Conservation (phyloP, 1,284 basidiomycete genomes). For the Stygiomarasmius scandens region DNA sequence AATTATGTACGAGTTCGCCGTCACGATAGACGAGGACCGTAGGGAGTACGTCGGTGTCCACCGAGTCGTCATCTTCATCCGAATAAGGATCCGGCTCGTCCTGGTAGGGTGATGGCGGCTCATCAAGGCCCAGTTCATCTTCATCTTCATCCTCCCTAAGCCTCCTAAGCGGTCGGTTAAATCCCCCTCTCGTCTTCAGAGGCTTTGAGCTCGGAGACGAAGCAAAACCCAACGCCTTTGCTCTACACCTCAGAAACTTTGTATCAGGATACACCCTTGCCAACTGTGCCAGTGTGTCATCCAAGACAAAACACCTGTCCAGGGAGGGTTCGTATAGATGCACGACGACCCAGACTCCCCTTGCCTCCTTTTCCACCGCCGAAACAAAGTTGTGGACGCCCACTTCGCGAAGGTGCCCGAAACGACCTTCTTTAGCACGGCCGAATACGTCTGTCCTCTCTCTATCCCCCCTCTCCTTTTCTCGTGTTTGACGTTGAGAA, state of each 20-base stretch:
- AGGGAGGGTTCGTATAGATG: conserved; percentile 85
- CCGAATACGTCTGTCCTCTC: conserved; percentile 47
- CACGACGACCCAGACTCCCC: conserved; percentile 74
- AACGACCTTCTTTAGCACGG: conserved; percentile 53
- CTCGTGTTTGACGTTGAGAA: no score
- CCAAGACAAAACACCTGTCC: conserved; percentile 72
- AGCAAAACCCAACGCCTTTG: conserved; percentile 78
- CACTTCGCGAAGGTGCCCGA: conserved; percentile 83
- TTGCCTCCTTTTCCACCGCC: conserved; percentile 76
- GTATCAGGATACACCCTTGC: conserved; percentile 72
- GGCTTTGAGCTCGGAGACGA: conserved; percentile 33
- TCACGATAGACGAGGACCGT: conserved; percentile 82
- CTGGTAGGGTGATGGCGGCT: no score
- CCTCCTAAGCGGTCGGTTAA: conserved; percentile 3
- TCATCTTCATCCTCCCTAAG: conserved; percentile 17
- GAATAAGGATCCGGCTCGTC: conserved; percentile 13
- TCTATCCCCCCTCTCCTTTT: conserved; percentile 27
- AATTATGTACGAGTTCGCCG: conserved; percentile 80
- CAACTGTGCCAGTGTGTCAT: conserved; percentile 67
- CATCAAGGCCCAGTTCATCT: conserved; percentile 18
- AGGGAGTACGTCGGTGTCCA: conserved; percentile 82
- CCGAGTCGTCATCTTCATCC: conserved; percentile 44
- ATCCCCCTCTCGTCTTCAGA: conserved; percentile 8
- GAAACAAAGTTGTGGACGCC: conserved; percentile 72
- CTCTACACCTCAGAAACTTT: conserved; percentile 79